Evolutionary conservation across 148 eudicot species (phyloP).

Genomic region (Rhododendron henanense): DNA sequence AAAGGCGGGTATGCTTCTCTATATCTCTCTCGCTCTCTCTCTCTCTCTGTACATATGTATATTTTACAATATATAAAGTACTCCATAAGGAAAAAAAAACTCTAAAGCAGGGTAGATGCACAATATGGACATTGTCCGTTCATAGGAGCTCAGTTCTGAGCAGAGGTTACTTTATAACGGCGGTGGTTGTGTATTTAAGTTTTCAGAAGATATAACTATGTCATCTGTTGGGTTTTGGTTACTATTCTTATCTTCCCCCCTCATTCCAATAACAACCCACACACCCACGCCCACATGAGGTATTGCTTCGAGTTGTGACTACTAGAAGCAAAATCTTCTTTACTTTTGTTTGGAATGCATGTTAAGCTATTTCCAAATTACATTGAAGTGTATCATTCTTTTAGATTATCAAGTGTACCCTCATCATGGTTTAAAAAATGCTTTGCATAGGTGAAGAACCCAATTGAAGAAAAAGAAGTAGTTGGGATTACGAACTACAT

Average conservation of each 20-base stretch:
- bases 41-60: too few species aligned
- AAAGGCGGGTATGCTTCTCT: conserved; percentile 66
- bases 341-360: not conserved
- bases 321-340: not conserved
- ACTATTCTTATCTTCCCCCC: not conserved
- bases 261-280: not conserved
- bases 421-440: not conserved
- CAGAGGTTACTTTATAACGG: not conserved
- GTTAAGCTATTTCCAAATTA: not conserved
- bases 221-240: not conserved
- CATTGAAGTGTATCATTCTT: not conserved
- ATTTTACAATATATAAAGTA: too few species aligned
- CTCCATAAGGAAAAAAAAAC: not conserved
- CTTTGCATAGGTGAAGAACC: conserved; percentile 68
- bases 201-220: not conserved
- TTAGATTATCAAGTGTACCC: not conserved
- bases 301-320: not conserved
- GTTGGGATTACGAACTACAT: conserved; percentile 94
- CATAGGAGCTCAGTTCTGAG: not conserved
- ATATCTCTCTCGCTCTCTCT: not conserved
- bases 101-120: not conserved
- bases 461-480: conserved; percentile 71
- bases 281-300: not conserved
- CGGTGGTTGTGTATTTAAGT: not conserved
- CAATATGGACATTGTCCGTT: not conserved